These are phyloP conservation scores for Tillandsia fasciculata DNA, from an alignment of 176 grass and related monocot genomes.

Conservation along the genomic window DNA sequence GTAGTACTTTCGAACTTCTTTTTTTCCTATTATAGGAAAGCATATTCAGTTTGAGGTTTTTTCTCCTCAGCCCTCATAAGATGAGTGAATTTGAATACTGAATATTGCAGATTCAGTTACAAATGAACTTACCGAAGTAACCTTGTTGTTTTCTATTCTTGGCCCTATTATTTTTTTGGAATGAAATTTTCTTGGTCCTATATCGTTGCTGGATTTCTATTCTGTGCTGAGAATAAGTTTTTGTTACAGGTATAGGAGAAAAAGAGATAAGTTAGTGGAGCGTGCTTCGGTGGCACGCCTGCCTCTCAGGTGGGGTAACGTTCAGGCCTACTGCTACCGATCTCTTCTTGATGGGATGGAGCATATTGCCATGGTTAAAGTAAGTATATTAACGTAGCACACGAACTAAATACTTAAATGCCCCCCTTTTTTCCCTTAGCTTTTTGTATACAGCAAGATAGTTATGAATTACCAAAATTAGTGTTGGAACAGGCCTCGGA, in stretches of 20 bases:
- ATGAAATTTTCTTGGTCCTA: too few species aligned
- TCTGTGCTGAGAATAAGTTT: conserved; percentile 14
- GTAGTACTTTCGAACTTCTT: background rate
- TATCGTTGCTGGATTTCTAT: background rate
- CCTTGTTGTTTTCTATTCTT: too few species aligned
- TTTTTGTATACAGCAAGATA: too few species aligned
- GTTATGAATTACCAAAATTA: too few species aligned
- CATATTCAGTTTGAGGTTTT: too few species aligned
- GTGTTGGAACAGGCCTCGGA: too few species aligned
- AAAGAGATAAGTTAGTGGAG: conserved; percentile 78
- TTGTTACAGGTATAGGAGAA: conserved; percentile 86
- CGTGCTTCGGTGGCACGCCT: conserved; percentile 63
- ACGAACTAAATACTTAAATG: background rate
- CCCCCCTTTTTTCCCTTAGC: background rate
- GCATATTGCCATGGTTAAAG: conserved; percentile 93
- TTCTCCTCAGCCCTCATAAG: too few species aligned
- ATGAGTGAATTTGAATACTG: too few species aligned
- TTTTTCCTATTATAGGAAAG: background rate
- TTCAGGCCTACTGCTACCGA: conserved; percentile 80
- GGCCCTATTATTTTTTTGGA: too few species aligned
- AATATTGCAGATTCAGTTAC: too few species aligned
- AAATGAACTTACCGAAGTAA: too few species aligned
- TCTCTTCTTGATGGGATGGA: conserved; percentile 95
- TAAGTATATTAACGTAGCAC: conserved; percentile 22
- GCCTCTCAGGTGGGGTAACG: conserved; percentile 80